These are phyloP conservation scores for Hypericum perforatum DNA, from an alignment of 345 rosid species.

Conservation along the genomic window DNA sequence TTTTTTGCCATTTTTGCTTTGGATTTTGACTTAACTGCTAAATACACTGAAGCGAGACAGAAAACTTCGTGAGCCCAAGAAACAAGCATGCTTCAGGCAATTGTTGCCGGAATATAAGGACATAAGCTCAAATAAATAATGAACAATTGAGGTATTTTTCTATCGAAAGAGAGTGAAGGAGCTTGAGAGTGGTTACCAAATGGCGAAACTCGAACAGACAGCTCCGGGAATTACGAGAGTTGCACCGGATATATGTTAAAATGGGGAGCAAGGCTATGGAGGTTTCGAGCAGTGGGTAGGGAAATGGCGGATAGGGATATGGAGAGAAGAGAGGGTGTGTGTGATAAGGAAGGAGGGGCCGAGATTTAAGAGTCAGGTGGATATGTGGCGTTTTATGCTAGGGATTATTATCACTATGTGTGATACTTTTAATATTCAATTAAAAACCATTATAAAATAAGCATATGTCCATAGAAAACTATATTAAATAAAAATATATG, in stretches of 20 bases:
- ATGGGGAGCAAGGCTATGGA: constrained; percentile 4
- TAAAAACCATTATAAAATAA: no score
- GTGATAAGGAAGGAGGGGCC: constrained; percentile 99
- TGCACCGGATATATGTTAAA: no score
- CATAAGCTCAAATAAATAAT: no score
- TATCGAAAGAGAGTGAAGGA: background rate
- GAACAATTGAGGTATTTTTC: background rate
- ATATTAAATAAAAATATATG: no score
- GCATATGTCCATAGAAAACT: no score
- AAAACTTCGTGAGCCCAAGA: background rate
- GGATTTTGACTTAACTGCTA: background rate
- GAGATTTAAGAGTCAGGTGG: constrained; percentile 66
- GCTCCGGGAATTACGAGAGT: no score
- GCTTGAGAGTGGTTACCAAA: constrained; percentile 14
- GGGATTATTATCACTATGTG: background rate
- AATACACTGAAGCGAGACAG: background rate
- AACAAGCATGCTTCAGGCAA: background rate
- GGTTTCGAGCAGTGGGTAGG: constrained; percentile 10
- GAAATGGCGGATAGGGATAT: constrained; percentile 15
- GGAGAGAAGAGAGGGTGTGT: constrained; percentile 20
- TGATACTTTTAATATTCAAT: no score
- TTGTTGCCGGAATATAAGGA: constrained; percentile 1
- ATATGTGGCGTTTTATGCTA: constrained; percentile 42
- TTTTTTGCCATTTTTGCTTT: constrained; percentile 65
- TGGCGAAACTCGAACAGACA: constrained; percentile 10